Conservation (phyloP, 2,329 filamentous ascomycete genomes). For the Zymoseptoria pseudotritici region DNA sequence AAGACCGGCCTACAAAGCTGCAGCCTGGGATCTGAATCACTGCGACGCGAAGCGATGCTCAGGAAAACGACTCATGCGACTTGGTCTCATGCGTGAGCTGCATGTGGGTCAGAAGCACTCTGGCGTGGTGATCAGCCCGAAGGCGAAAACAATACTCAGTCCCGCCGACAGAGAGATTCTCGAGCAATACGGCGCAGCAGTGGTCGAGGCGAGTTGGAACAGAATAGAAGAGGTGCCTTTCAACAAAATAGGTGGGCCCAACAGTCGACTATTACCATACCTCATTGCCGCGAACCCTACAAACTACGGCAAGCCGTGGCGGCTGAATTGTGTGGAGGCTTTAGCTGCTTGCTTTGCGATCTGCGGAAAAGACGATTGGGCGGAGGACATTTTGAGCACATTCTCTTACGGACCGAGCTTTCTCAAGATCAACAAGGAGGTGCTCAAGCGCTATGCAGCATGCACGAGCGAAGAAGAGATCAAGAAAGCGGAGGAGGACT, state of each 20-base stretch:
- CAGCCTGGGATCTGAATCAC: slow-evolving; percentile 96
- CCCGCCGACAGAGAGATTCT: slow-evolving; percentile 75
- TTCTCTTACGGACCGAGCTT: slow-evolving; percentile 89
- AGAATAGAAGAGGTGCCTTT: slow-evolving; percentile 86
- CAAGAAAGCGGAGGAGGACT: slow-evolving; percentile 76
- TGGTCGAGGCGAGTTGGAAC: slow-evolving; percentile 97
- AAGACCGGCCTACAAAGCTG: slow-evolving; percentile 70
- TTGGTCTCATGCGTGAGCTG: slow-evolving; percentile 88
- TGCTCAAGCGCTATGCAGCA: slow-evolving; percentile 77
- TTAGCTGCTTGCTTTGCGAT: slow-evolving; percentile 89
- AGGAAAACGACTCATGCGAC: slow-evolving; percentile 85
- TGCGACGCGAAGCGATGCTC: slow-evolving; percentile 96
- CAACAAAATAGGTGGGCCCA: slow-evolving; percentile 83
- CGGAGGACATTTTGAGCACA: slow-evolving; percentile 68
- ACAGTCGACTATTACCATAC: slow-evolving; percentile 84
- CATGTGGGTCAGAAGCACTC: slow-evolving; percentile 85
- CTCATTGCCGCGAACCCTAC: slow-evolving; percentile 93
- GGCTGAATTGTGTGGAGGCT: slow-evolving; percentile 92
- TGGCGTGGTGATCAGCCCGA: slow-evolving; percentile 90
- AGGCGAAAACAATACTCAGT: slow-evolving; percentile 78
- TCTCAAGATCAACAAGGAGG: slow-evolving; percentile 76
- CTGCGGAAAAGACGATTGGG: slow-evolving; percentile 87
- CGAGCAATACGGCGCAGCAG: slow-evolving; percentile 83
- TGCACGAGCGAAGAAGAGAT: slow-evolving; percentile 74
- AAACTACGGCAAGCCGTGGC: slow-evolving; percentile 94